A percentile compares a stretch with the other conserved stretches of the same genome.
Evolutionary conservation across 1,284 basidiomycete species (phyloP).

Genomic region (Heimioporus punctisporus): DNA sequence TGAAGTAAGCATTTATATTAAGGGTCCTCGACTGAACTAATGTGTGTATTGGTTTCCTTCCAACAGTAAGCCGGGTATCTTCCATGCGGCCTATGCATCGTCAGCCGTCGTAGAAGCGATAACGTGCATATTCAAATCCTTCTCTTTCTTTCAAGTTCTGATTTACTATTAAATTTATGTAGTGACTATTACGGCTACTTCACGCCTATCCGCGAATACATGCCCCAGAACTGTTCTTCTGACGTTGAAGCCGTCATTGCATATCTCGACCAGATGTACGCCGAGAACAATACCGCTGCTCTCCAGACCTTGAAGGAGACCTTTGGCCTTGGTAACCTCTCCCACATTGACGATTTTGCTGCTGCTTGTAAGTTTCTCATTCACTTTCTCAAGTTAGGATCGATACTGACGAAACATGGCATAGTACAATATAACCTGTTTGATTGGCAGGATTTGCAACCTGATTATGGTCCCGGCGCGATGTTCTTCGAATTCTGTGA

Average conservation of each 20-base stretch:
- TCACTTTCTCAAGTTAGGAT: too few species aligned
- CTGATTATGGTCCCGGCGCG: conserved; percentile 34
- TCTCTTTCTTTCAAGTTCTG: neutral
- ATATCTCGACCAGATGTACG: conserved; percentile 61
- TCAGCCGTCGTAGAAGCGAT: conserved; percentile 75
- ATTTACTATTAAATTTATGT: neutral
- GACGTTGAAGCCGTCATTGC: conserved; percentile 67
- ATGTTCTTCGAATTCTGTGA: conserved; percentile 72
- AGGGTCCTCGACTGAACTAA: neutral
- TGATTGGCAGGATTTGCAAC: conserved; percentile 49
- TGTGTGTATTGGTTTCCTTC: neutral
- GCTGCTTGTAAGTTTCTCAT: conserved; percentile 44
- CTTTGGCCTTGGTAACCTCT: conserved; percentile 59
- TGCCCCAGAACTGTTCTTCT: conserved; percentile 74
- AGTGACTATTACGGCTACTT: conserved; percentile 75
- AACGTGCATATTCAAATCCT: conserved; percentile 34
- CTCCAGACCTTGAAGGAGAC: conserved; percentile 54
- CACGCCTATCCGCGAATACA: conserved; percentile 66
- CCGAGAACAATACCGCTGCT: conserved; percentile 41
- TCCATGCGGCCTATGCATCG: conserved; percentile 70
- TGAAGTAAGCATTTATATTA: conserved; percentile 49
- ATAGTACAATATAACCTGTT: conserved; percentile 55
- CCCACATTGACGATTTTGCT: conserved; percentile 69
- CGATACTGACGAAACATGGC: neutral
- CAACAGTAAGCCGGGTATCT: conserved; percentile 62